phyloP scores from a whole-genome alignment of 306 rosid species.

The Quercus wislizeni region DNA sequence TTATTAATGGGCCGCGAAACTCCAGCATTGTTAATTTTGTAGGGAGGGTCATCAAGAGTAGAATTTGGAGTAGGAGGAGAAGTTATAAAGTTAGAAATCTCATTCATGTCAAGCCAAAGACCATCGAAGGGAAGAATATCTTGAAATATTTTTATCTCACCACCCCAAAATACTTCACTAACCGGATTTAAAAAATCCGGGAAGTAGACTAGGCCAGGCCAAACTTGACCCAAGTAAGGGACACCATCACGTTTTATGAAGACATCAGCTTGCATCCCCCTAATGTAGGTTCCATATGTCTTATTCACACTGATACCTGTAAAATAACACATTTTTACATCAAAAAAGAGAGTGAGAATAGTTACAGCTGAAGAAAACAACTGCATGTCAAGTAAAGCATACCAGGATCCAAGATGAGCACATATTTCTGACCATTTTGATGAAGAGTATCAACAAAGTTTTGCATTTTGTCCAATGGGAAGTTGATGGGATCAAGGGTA shows the following conservation, averaged over 20 bases:
- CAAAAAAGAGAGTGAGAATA: background rate
- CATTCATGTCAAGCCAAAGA: constrained; percentile 92
- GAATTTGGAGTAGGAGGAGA: constrained; percentile 50
- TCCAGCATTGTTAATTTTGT: constrained; percentile 55
- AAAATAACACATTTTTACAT: background rate
- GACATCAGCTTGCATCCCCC: constrained; percentile 69
- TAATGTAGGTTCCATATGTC: constrained; percentile 53
- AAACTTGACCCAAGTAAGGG: constrained; percentile 74
- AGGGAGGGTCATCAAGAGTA: constrained; percentile 76
- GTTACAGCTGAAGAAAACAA: background rate
- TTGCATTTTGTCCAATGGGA: constrained; percentile 62
- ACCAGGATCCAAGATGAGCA: constrained; percentile 85
- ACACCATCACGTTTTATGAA: constrained; percentile 62
- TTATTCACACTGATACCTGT: constrained; percentile 69
- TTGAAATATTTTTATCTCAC: constrained; percentile 61
- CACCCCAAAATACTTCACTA: constrained; percentile 51
- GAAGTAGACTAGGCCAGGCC: constrained; percentile 85
- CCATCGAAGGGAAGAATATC: constrained; percentile 70
- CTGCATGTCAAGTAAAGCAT: constrained; percentile 10
- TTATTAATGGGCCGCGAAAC: constrained; percentile 36
- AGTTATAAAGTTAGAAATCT: constrained; percentile 62
- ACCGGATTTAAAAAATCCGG: constrained; percentile 77
- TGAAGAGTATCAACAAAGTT: constrained; percentile 57
- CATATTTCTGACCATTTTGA: constrained; percentile 76
- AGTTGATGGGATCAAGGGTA: constrained; percentile 84